Base-by-base conservation (phyloP, 768 basidiomycete species). In the Rhodocollybia butyracea region DNA sequence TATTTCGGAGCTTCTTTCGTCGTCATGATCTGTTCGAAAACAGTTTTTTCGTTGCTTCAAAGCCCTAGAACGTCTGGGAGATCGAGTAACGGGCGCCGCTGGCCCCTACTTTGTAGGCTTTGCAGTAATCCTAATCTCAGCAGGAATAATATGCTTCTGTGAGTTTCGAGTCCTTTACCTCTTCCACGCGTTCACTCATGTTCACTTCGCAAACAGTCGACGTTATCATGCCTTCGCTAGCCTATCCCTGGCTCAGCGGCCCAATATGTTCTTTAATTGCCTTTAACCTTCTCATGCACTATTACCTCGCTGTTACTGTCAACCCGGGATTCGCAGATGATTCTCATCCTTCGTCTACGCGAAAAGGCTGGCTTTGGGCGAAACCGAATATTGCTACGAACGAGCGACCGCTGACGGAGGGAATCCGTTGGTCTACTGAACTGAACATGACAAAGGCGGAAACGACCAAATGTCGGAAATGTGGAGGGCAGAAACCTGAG, bases 81-180 rank as follows among this genome's bases (percentile, higher is more conserved):
- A 97, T 68, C 75, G 79, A 60, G 63, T 96, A 36, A 97, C 93
- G 0, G 93, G 94, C 51, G 88, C 90, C 51, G 94, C 91, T 29
- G 96, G 96, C 0, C 96, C 94, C 0, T 83, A 88, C 64, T 98
- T 98, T 66, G 83, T 98, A 36, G 79, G 73, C 1, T 74, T 96
- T n/a, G 95, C 93, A 3, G 75, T 88, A 53, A 63, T 84, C 6
- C 77, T 98, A 26, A 85, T 94, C 15, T 70, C 76, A 11, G 63
- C 76, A 1, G 94, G 93, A 42, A 75, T 82, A 0, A 58, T 92
- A 46, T 86, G 82, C 60, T 98, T 96, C 68, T 92, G 94, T 95
- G 65, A 71, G 88, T 82, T 45, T 26, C 32, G 3, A 6, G 31
- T 31, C 13, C 42, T 48, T 48, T 59, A 43, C 10, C 21, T 57